Base-by-base conservation (phyloP, 148 eudicot genomes). In the Pouteria glomerata region DNA sequence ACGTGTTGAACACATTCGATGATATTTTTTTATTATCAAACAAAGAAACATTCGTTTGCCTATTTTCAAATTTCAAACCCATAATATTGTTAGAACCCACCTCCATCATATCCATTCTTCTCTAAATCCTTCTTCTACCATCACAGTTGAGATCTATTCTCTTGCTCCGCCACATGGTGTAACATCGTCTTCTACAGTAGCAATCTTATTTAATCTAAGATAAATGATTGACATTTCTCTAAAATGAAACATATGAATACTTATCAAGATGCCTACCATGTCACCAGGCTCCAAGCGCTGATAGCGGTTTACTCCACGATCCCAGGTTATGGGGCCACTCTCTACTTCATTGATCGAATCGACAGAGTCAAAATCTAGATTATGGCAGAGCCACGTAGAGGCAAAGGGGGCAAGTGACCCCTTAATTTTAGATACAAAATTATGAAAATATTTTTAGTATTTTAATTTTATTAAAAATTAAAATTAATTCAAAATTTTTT, bases 271-370 rank as follows among this genome's bases (percentile, higher is more conserved):
- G 88, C 90, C 39, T 80, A 26, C 41, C 2, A 75, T 3, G 71
- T 80, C 1, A 88, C 87, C 6, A 75, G 33, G 21, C 67, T 84
- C 26, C 88, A 84, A 63, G 88, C 88, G 8, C 70, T 88, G 35
- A n/a, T 88, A 2, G 85, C 90, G 0, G n/a, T 86, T 15, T 82
- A 86, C 63, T 82, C 90, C 0, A 78, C 85, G 1, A 84, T 88
- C 33, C 93, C 93, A 6, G 93, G 93, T 8, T 88, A 86, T 59
- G 84, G 76, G 74, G 82, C 77, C 23, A 78, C 93, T 1, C 85
- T 88, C 41, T 51, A 42, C 57, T 47, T 80, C 69, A 88, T 88
- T 21, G 93, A 88, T 53, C 75, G 79, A 8, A 48, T 86, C 23
- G 93, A 90, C 29, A 77, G 93, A 57, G 81, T 82, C 35, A 74